Conservation (phyloP, 2,329 filamentous ascomycete species). For the Fusarium fracticaudum region DNA sequence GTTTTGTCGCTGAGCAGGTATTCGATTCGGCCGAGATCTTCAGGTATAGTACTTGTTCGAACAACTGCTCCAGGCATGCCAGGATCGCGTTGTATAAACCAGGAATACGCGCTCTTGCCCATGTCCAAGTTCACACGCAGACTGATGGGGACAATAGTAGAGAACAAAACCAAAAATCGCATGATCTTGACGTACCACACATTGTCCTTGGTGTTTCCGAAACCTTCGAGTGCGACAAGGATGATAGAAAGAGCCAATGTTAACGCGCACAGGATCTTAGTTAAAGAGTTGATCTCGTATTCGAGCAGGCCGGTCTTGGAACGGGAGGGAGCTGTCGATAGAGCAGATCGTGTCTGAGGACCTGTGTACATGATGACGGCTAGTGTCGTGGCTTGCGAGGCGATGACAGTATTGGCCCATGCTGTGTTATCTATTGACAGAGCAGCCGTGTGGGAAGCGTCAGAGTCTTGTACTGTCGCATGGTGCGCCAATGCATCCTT, state of each 20-base stretch:
- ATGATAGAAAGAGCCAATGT: constrained; percentile 88
- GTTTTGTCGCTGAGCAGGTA: constrained; percentile 98
- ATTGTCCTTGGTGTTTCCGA: constrained; percentile 71
- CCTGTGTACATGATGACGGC: constrained; percentile 96
- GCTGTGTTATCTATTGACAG: constrained; percentile 96
- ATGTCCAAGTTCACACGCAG: constrained; percentile 96
- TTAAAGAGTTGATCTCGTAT: constrained; percentile 95
- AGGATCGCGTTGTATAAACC: constrained; percentile 91
- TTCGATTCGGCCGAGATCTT: constrained; percentile 94
- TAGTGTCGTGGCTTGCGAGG: constrained; percentile 87
- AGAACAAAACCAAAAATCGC: constrained; percentile 97
- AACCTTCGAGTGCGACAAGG: constrained; percentile 87
- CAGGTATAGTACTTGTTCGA: constrained; percentile 95
- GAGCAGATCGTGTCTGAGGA: constrained; percentile 88
- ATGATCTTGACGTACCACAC: constrained; percentile 97
- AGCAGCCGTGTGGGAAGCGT: constrained; percentile 68
- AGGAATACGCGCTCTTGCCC: constrained; percentile 95
- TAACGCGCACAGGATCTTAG: constrained; percentile 92
- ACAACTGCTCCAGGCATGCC: constrained; percentile 94
- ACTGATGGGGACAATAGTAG: constrained; percentile 98
- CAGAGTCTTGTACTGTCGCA: constrained; percentile 47
- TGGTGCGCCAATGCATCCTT: constrained; percentile 58
- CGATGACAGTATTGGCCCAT: constrained; percentile 97
- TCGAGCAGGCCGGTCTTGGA: constrained; percentile 95
- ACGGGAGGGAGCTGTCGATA: constrained; percentile 90